phyloP scores from a whole-genome alignment of 805 yeast genomes.

The Saccharomyces kudriavzevii region DNA sequence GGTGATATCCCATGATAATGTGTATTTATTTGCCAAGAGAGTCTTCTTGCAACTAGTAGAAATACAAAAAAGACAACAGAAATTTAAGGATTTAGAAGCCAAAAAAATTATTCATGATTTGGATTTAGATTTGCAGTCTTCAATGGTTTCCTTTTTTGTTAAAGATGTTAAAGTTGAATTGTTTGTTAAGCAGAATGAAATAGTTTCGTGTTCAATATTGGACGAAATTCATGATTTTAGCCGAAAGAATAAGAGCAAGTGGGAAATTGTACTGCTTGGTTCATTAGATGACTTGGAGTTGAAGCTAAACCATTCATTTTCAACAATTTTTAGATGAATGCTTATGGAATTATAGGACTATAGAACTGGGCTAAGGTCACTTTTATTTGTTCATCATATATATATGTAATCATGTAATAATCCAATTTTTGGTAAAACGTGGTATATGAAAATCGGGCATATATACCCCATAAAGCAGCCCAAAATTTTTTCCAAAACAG shows the following conservation, averaged over 20 bases:
- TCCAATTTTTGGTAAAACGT: constrained; percentile 15
- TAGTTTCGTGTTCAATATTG: constrained; percentile 13
- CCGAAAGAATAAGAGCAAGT: constrained; percentile 3
- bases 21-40: constrained; percentile 24
- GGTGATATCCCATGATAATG: constrained; percentile 10
- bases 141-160: constrained; percentile 10
- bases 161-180: constrained; percentile 9
- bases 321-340: background rate
- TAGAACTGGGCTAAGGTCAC: constrained; percentile 1
- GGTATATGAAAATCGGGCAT: constrained; percentile 42
- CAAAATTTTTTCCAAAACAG: constrained; percentile 59
- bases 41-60: constrained; percentile 16
- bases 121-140: constrained; percentile 15
- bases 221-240: constrained; percentile 4
- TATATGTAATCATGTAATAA: background rate
- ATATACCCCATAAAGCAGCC: constrained; percentile 61
- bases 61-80: constrained; percentile 9
- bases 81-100: constrained; percentile 10
- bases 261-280: constrained; percentile 17
- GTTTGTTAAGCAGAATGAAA: constrained; percentile 11
- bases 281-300: constrained; percentile 14
- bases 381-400: background rate
- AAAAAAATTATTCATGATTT: constrained; percentile 11
- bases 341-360: background rate
- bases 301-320: constrained; percentile 11